A percentile compares a stretch with the other conserved stretches of the same genome.
These are phyloP conservation scores for Ceratobasidium sp. DNA, from an alignment of 1,284 basidiomycete genomes.

Conservation along the genomic window DNA sequence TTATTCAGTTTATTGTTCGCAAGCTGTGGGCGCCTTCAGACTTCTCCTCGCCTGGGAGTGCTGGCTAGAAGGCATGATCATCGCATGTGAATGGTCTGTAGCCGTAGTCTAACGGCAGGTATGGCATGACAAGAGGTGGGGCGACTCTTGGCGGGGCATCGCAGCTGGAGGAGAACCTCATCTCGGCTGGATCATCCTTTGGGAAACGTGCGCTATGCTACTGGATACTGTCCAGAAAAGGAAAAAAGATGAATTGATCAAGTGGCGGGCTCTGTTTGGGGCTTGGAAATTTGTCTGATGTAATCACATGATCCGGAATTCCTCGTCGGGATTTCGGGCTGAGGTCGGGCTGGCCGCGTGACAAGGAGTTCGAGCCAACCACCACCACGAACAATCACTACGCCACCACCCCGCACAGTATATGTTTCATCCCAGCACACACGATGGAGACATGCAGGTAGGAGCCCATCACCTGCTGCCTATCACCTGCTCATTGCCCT, in stretches of 20 bases:
- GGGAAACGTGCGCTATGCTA: neutral
- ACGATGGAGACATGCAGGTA: conserved; percentile 30
- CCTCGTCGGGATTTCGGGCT: conserved; percentile 45
- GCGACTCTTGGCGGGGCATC: conserved; percentile 4
- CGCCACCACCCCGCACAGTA: neutral
- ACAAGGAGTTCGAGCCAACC: conserved; percentile 18
- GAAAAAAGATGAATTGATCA: neutral
- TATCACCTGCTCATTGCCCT: neutral
- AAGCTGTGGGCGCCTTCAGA: too few relatives aligned
- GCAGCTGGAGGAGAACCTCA: neutral
- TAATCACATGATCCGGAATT: conserved; percentile 26
- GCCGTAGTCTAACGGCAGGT: neutral
- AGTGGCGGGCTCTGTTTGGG: conserved; percentile 24
- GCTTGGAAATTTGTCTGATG: neutral
- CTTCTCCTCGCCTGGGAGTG: too few relatives aligned
- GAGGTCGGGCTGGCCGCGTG: conserved; percentile 14
- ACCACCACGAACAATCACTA: neutral
- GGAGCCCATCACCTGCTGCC: neutral
- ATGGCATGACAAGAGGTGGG: neutral
- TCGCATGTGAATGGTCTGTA: too few relatives aligned
- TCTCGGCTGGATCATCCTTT: neutral
- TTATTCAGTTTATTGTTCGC: too few relatives aligned
- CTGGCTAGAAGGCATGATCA: too few relatives aligned
- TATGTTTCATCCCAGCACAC: conserved; percentile 27
- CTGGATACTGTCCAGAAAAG: neutral